Evolutionary conservation across 1,284 basidiomycete genomes (phyloP), one percentile per base, ranked within the genome.

Genomic region (Sparassis latifolia): DNA sequence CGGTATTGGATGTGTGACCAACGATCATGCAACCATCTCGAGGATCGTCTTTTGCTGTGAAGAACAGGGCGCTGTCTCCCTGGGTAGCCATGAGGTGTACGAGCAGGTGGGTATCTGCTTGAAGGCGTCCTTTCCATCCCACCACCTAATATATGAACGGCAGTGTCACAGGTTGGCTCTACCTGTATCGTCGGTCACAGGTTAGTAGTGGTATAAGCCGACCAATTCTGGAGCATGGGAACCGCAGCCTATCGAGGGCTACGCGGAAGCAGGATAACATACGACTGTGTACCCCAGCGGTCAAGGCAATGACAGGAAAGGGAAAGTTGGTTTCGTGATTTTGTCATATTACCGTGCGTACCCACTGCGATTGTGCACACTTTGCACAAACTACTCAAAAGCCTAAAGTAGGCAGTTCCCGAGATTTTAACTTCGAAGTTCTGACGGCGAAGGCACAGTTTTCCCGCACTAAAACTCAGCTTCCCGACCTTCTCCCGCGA

Each of bases 11-110:
- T 4, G 57, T 48, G 39, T 51, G 60, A 39, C 84, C 83, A 54
- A 87, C 85, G 69, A 86, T 70, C 53, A 82, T 74, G 64, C 80
- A 84, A 20, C 20, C 20, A 51, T 71, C 64, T 39, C 83, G 77
- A 39, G 83, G 82, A 68, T 86, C 77, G 61, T 82, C 80, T 61
- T 69, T 70, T 52, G 83, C 80, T 45, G 82, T 82, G 71, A 86
- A 88, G 67, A 79, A 86, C 32, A 88, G 69, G 61, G 81, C 74
- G 65, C 76, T 64, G 47, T 33, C 40, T 30, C 41, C 48, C 4
- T 38, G 37, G 5, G 48, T 28, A 33, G 51, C 28, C 52, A 53
- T 53, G 12, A 39, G 44, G 43, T 45, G 44, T 45, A 43, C 32
- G 42, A 35, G 10, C 31, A 28, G 30, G 6, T 42, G 37, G 20